Conservation (phyloP, 768 basidiomycete genomes). For the Ephemerocybe angulata region DNA sequence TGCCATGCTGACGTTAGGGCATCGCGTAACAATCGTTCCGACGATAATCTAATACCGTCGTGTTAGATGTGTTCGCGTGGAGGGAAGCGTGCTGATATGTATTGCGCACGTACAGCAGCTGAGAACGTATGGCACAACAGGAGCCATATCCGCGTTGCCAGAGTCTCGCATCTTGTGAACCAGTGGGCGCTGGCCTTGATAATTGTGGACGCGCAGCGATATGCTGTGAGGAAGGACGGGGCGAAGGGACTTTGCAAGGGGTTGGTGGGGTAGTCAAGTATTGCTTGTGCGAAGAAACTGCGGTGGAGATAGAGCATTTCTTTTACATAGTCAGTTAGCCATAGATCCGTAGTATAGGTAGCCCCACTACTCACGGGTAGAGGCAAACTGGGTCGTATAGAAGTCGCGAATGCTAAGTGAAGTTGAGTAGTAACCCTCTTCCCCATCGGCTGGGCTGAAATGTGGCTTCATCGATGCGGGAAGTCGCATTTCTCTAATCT, state of each 20-base stretch:
- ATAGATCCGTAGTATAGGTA: neutral
- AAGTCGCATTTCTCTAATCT: conserved; percentile 44
- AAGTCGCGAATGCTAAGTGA: conserved; percentile 50
- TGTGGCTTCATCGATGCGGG: conserved; percentile 46
- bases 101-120: conserved; percentile 35
- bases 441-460: conserved; percentile 40
- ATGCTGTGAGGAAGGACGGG: conserved; percentile 53
- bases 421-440: conserved; percentile 45
- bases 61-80: too few species aligned
- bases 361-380: conserved; percentile 51
- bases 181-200: conserved; percentile 48
- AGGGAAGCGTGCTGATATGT: neutral
- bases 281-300: conserved; percentile 56
- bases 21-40: conserved; percentile 57
- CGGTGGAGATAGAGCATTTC: conserved; percentile 54
- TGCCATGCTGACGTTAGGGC: conserved; percentile 48
- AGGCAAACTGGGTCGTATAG: conserved; percentile 54
- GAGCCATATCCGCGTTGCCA: conserved; percentile 52
- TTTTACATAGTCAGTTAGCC: conserved; percentile 13
- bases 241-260: conserved; percentile 54
- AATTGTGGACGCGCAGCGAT: conserved; percentile 47
- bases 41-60: conserved; percentile 57
- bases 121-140: conserved; percentile 48
- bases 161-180: conserved; percentile 43
- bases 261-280: conserved; percentile 51